A percentile compares a stretch with the other conserved stretches of the same genome.
Evolutionary conservation across 441 rosid genomes (phyloP).

Genomic region (Adansonia grandidieri): DNA sequence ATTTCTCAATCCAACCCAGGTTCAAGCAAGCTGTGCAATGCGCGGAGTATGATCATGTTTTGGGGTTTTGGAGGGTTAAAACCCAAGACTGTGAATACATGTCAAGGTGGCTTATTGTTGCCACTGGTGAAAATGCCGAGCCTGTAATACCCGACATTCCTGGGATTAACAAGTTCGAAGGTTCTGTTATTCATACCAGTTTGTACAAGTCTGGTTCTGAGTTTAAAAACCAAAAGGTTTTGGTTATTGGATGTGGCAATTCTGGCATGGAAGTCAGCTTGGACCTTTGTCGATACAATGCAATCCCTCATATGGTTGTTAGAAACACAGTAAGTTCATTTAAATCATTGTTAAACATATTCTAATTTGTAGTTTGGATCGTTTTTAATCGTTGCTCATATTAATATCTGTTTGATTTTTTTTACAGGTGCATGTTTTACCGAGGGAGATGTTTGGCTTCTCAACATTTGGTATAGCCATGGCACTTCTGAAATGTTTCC

Average conservation of each 20-base stretch:
- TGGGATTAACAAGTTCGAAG: conserved; percentile 66
- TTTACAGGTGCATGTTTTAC: conserved; percentile 85
- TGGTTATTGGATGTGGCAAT: conserved; percentile 93
- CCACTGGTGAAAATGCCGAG: conserved; percentile 95
- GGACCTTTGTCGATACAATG: conserved; percentile 86
- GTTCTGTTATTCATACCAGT: conserved; percentile 68
- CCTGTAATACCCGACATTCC: conserved; percentile 63
- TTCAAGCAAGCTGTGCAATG: conserved; percentile 62
- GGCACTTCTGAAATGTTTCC: conserved; percentile 78
- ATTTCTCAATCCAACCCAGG: conserved; percentile 62
- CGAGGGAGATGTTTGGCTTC: conserved; percentile 80
- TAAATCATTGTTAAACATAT: neutral
- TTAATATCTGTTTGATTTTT: neutral
- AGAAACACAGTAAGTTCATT: conserved; percentile 69
- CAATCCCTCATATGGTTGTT: conserved; percentile 79
- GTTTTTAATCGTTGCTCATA: neutral
- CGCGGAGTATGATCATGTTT: conserved; percentile 52
- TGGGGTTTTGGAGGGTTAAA: conserved; percentile 65
- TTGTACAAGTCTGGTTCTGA: conserved; percentile 70
- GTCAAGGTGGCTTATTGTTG: conserved; percentile 81
- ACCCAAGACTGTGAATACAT: conserved; percentile 58
- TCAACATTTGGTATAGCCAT: conserved; percentile 86
- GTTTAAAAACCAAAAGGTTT: conserved; percentile 60
- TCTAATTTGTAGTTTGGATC: neutral
- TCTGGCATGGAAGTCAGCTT: conserved; percentile 96